These are phyloP conservation scores for Pleomassaria siparia DNA, from an alignment of 2,329 filamentous ascomycete species.

Conservation along the genomic window DNA sequence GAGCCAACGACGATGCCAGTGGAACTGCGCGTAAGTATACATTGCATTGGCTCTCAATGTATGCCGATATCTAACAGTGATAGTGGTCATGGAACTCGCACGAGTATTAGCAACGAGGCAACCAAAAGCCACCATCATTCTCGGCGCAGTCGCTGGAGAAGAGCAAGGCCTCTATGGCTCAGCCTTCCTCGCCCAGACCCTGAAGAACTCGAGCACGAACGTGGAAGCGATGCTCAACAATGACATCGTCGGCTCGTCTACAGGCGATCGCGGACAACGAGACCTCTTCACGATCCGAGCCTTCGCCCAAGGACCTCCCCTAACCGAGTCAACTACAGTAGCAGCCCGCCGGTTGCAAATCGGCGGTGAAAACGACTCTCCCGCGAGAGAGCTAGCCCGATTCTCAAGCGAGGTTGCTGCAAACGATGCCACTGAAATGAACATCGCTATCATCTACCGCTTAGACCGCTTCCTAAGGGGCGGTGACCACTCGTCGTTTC, in stretches of 20 bases:
- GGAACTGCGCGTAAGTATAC: conserved; percentile 49
- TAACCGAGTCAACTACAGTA: conserved; percentile 44
- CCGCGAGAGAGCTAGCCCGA: conserved; percentile 57
- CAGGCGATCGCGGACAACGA: conserved; percentile 48
- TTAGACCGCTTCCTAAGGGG: conserved; percentile 59
- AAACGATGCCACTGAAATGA: conserved; percentile 56
- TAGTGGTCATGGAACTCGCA: conserved; percentile 58
- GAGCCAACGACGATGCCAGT: conserved; percentile 61
- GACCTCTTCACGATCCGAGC: conserved; percentile 57
- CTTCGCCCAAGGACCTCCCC: conserved; percentile 55
- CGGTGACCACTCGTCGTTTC: conserved; percentile 59
- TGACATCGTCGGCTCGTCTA: conserved; percentile 59
- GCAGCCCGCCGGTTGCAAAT: conserved; percentile 45
- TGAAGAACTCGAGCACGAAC: conserved; percentile 54
- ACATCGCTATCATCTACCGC: conserved; percentile 58
- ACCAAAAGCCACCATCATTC: conserved; percentile 57
- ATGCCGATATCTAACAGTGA: conserved; percentile 8
- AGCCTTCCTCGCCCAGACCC: conserved; percentile 54
- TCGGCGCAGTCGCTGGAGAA: conserved; percentile 60
- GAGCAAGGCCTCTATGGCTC: conserved; percentile 59
- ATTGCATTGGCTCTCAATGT: not conserved
- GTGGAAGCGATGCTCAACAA: conserved; percentile 61
- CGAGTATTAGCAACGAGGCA: conserved; percentile 52
- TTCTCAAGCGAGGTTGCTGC: conserved; percentile 58
- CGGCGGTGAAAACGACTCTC: conserved; percentile 56